Base-by-base conservation (phyloP, 208 protist species). In the Borovskyia barvae region DNA sequence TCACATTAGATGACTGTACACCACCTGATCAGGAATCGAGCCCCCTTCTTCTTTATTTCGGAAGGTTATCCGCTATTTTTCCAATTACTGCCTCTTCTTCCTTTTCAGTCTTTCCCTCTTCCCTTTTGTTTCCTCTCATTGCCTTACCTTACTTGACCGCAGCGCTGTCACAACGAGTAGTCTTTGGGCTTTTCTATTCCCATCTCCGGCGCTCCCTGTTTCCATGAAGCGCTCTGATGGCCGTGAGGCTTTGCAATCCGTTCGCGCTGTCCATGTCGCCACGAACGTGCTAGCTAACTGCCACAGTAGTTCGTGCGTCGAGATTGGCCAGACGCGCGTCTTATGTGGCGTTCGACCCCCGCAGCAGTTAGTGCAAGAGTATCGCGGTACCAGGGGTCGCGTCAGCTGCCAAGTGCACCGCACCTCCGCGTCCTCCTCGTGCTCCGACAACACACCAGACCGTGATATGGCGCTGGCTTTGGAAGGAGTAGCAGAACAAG, bases 301-400 rank as follows among this genome's bases (percentile, higher is more conserved):
- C 45, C 80, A 88, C 67, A 90, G 84, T 60, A 94, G 85, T 53
- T 74, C 80, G 15, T 90, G 80, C 53, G 80, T 90, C 5, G 85
- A 94, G 61, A 41, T 92, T 40, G 88, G 88, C 14, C 58, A 72
- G 39, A 94, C 85, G 32, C 88, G 88, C 36, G 82, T 94, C 11
- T 56, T 94, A 19, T 90, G 85, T 37, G 82, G 71, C 7, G 77
- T 94, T n/a, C 76, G 81, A 0, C 77, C 80, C n/a, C 88, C 88
- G 24, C 82, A 92, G 70, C 88, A 94, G 65, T 80, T 94, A 6
- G 72, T 85, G 37, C 72, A 87, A 40, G 88, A 94, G 70, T 92
- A 92, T 59, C 85, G 88, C 25, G 85, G 88, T 30, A 72, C 67
- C 15, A 77, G 82, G 20, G 88, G 88, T 3, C 82, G 85, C 12